phyloP scores from a whole-genome alignment of 495 filamentous ascomycete genomes.

The Penicillium riverlandense region DNA sequence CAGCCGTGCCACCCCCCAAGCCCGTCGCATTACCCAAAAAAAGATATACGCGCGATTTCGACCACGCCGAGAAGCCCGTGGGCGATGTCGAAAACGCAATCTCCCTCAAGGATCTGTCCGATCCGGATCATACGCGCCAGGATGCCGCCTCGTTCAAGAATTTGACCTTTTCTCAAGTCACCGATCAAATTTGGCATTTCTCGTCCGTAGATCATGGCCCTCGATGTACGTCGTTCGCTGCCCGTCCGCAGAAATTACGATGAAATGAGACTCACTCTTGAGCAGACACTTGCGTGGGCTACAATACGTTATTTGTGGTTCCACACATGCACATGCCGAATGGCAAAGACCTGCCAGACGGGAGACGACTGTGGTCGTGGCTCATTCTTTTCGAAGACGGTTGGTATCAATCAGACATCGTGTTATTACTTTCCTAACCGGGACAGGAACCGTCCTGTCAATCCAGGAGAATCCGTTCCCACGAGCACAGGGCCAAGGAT shows the following conservation, averaged over 20 bases:
- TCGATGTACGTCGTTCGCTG: constrained; percentile 31
- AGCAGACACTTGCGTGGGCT: constrained; percentile 71
- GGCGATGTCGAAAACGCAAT: constrained; percentile 31
- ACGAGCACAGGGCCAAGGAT: constrained; percentile 14
- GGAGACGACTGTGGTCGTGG: constrained; percentile 69
- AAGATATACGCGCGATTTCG: constrained; percentile 7
- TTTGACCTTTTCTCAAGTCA: constrained; percentile 40
- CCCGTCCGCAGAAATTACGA: background rate
- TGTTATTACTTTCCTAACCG: constrained; percentile 1
- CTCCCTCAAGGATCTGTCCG: constrained; percentile 15
- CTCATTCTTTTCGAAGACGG: constrained; percentile 74
- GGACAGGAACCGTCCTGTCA: constrained; percentile 61
- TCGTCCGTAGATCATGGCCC: constrained; percentile 54
- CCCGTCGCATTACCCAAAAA: constrained; percentile 5
- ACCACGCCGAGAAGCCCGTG: constrained; percentile 5
- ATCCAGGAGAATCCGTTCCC: constrained; percentile 67
- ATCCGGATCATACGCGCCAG: constrained; percentile 10
- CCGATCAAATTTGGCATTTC: constrained; percentile 60
- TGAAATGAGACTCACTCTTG: background rate
- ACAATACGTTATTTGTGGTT: constrained; percentile 67
- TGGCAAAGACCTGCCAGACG: constrained; percentile 49
- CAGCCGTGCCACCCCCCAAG: constrained; percentile 22
- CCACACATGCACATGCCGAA: constrained; percentile 24
- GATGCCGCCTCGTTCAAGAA: constrained; percentile 21
- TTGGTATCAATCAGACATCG: constrained; percentile 8